Evolutionary conservation across 306 rosid genomes (phyloP).

Genomic region (Hippophae rhamnoides): DNA sequence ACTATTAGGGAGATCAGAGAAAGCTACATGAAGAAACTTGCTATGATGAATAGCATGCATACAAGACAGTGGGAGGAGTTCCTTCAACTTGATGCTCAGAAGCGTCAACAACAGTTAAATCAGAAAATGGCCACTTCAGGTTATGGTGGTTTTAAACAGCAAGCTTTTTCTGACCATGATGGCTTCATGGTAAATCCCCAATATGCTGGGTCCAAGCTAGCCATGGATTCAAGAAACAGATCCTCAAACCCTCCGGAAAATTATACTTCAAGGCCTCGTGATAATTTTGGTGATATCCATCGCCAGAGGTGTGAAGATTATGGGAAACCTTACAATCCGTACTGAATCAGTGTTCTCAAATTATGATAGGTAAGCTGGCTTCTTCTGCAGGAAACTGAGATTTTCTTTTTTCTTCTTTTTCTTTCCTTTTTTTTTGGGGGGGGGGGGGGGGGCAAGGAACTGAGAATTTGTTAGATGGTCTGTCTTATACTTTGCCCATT

Average conservation of each 20-base stretch:
- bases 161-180: conserved; percentile 56
- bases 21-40: conserved; percentile 68
- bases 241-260: conserved; percentile 51
- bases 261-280: conserved; percentile 66
- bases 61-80: conserved; percentile 83
- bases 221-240: conserved; percentile 69
- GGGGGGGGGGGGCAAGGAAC: neutral
- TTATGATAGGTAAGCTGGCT: conserved; percentile 65
- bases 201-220: conserved; percentile 44
- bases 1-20: conserved; percentile 75
- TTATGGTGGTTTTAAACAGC: conserved; percentile 65
- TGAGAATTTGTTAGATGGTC: conserved; percentile 9
- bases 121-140: conserved; percentile 55
- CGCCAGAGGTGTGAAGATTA: conserved; percentile 72
- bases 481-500: conserved; percentile 12
- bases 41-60: conserved; percentile 54
- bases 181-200: conserved; percentile 50
- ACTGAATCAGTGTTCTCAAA: conserved; percentile 36
- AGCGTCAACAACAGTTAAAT: conserved; percentile 62
- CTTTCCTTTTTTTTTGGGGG: too few species aligned
- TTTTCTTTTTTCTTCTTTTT: too few species aligned
- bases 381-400: conserved; percentile 30
- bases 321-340: conserved; percentile 68
- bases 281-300: conserved; percentile 64
- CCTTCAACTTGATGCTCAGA: conserved; percentile 71